phyloP scores from a whole-genome alignment of 192 early-diverging fungal species.

The Podila epicladia region DNA sequence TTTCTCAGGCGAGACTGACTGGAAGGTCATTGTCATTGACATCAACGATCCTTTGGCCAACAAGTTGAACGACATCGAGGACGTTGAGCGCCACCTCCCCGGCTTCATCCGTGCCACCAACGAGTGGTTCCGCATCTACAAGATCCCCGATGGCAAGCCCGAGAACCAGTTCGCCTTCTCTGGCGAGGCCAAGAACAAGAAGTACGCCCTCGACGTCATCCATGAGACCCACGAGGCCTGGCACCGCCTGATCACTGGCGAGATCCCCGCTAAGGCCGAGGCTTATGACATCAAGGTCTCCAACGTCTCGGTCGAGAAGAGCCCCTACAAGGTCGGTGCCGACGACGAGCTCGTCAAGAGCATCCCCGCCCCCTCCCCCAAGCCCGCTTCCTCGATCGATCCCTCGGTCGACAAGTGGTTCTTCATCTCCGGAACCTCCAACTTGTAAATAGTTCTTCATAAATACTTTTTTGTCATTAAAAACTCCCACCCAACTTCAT shows the following conservation, averaged over 20 bases:
- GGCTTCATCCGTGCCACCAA: conserved; percentile 96
- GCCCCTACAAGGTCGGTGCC: conserved; percentile 74
- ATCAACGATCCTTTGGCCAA: conserved; percentile 95
- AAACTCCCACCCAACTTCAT: neutral
- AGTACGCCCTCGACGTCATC: conserved; percentile 91
- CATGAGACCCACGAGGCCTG: conserved; percentile 96
- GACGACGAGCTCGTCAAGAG: conserved; percentile 65
- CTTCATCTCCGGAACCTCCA: conserved; percentile 88
- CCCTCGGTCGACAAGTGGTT: conserved; percentile 99
- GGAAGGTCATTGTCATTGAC: conserved; percentile 99
- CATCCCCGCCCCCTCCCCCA: conserved; percentile 68
- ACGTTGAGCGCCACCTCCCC: conserved; percentile 97
- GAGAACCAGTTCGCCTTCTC: conserved; percentile 99
- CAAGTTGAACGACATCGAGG: conserved; percentile 99
- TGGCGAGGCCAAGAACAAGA: conserved; percentile 87
- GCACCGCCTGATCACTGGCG: conserved; percentile 80
- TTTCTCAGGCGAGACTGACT: conserved; percentile 88
- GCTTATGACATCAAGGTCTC: conserved; percentile 79
- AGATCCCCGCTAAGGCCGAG: conserved; percentile 70
- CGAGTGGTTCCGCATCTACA: conserved; percentile 99
- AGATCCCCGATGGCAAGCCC: conserved; percentile 99
- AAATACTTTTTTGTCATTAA: conserved; percentile 1
- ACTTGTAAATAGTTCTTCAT: conserved; percentile 51
- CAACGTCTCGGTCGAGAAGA: conserved; percentile 75
- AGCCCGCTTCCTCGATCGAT: conserved; percentile 75